phyloP scores from a whole-genome alignment of 768 basidiomycete species.

The Mycena chlorophos region DNA sequence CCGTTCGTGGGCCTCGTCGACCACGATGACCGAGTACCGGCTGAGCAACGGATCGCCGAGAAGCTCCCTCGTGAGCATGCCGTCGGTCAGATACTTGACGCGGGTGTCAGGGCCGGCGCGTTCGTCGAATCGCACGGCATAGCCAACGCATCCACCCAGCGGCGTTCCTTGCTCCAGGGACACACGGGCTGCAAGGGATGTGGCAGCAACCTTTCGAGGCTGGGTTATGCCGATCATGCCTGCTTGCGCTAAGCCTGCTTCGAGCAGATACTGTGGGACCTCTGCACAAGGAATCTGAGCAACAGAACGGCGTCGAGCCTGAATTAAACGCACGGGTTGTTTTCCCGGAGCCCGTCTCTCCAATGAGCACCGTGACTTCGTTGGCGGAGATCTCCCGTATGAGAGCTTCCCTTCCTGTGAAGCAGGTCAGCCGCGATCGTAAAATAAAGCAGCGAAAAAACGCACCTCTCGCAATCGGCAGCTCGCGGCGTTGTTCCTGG shows the following conservation, averaged over 20 bases:
- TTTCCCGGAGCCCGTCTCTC: conserved; percentile 98
- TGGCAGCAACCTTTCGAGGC: conserved; percentile 93
- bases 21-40: conserved; percentile 82
- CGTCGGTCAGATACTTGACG: conserved; percentile 97
- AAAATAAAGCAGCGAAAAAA: background rate
- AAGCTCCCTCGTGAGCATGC: conserved; percentile 94
- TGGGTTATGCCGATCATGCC: conserved; percentile 92
- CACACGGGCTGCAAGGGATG: conserved; percentile 89
- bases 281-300: conserved; percentile 49
- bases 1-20: conserved; percentile 98
- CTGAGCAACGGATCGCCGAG: conserved; percentile 75
- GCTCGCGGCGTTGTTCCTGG: conserved; percentile 1
- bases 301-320: background rate
- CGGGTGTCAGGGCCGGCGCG: conserved; percentile 66
- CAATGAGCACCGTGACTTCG: conserved; percentile 86
- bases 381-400: conserved; percentile 70
- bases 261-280: conserved; percentile 93
- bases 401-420: conserved; percentile 70
- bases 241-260: conserved; percentile 68
- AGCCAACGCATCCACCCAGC: conserved; percentile 83
- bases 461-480: conserved; percentile 1
- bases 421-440: background rate
- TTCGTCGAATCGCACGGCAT: conserved; percentile 96
- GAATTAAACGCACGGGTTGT: conserved; percentile 84
- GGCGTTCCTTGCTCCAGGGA: conserved; percentile 75